Evolutionary conservation across 176 grass and related monocot genomes (phyloP).

Genomic region (Ensete glaucum): DNA sequence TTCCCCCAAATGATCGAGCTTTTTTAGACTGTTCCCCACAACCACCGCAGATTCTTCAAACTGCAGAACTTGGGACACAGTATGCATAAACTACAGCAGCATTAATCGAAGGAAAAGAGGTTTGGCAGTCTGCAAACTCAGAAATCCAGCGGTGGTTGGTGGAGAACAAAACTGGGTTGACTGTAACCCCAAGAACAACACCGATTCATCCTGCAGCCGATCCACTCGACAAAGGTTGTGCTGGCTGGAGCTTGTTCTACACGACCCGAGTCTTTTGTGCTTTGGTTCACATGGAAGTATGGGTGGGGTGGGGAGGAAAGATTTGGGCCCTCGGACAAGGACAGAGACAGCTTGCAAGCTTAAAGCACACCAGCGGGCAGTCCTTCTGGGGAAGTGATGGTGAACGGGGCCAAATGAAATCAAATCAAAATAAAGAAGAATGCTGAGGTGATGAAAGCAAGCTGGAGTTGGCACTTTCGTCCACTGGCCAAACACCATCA

Average conservation of each 20-base stretch:
- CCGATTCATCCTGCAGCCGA: no score
- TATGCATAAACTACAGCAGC: no score
- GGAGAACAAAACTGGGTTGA: no score
- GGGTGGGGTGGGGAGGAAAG: background rate
- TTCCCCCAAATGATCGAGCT: constrained; percentile 1
- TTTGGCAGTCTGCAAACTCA: no score
- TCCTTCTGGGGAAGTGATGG: background rate
- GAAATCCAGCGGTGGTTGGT: no score
- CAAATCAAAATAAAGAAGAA: background rate
- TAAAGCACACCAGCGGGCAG: background rate
- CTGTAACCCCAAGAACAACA: no score
- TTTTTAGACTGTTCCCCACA: background rate
- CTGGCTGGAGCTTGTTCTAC: no score
- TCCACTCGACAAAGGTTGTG: no score
- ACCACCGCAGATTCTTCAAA: background rate
- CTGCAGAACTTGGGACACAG: no score
- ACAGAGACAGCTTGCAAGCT: background rate
- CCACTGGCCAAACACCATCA: background rate
- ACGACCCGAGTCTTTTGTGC: no score
- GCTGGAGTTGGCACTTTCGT: background rate
- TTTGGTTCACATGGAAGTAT: background rate
- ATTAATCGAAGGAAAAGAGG: no score
- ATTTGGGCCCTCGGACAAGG: background rate
- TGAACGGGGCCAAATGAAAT: background rate
- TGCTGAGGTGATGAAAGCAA: background rate